These are phyloP conservation scores for Puccinia polysora DNA, from an alignment of 1,284 basidiomycete species.

Conservation along the genomic window DNA sequence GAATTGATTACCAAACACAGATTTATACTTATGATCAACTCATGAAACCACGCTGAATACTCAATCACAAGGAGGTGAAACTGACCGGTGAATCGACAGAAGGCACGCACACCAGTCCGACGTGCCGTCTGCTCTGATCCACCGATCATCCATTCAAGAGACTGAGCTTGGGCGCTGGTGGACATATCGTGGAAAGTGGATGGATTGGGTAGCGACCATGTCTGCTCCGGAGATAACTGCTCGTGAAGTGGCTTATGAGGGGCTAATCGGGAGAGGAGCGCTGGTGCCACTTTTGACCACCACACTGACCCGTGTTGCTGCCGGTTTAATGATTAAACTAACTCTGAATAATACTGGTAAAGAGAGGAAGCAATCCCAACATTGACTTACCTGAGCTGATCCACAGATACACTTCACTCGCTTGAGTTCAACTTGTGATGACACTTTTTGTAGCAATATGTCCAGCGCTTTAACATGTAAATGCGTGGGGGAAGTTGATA, in stretches of 20 bases:
- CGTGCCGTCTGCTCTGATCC: conserved; percentile 31
- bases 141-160: conserved; percentile 38
- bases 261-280: conserved; percentile 29
- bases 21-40: conserved; percentile 56
- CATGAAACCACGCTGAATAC: too few relatives aligned
- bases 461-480: conserved; percentile 35
- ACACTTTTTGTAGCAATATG: conserved; percentile 22
- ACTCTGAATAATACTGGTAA: background rate
- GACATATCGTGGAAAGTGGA: conserved; percentile 31
- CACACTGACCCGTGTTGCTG: conserved; percentile 36
- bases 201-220: conserved; percentile 37
- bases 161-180: conserved; percentile 18
- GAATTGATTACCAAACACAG: background rate
- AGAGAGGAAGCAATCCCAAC: background rate
- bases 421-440: conserved; percentile 30
- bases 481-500: conserved; percentile 24
- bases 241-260: conserved; percentile 31
- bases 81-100: conserved; percentile 30
- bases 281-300: conserved; percentile 39
- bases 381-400: conserved; percentile 34
- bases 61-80: conserved; percentile 8
- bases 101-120: conserved; percentile 21
- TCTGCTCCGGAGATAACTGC: conserved; percentile 29
- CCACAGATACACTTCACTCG: conserved; percentile 37
- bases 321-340: background rate